A percentile compares a stretch with the other conserved stretches of the same genome.
These are phyloP conservation scores for Oxytropis ochrocephala DNA, from an alignment of 306 rosid genomes.

Conservation along the genomic window DNA sequence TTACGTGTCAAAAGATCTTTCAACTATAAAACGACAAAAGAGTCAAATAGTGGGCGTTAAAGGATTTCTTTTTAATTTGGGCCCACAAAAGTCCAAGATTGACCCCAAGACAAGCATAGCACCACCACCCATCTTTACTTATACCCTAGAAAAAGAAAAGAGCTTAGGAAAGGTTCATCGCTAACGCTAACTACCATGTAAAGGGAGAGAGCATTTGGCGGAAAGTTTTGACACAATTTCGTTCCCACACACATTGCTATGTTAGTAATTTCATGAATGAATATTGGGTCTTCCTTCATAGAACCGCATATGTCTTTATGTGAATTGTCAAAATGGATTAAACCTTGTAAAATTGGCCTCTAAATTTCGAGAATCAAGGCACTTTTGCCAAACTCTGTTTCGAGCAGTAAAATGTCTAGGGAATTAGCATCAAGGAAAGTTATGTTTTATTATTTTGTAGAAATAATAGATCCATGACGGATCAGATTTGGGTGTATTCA, in stretches of 20 bases:
- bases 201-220: neutral
- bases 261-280: neutral
- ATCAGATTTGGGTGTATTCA: too few species aligned
- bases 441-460: neutral
- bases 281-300: neutral
- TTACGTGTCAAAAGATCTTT: neutral
- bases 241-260: neutral
- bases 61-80: constrained; percentile 19
- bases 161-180: constrained; percentile 56
- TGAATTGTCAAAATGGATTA: neutral
- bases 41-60: constrained; percentile 45
- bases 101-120: constrained; percentile 30
- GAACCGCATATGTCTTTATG: neutral
- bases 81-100: constrained; percentile 41
- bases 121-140: constrained; percentile 24
- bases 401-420: neutral
- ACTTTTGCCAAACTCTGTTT: constrained; percentile 19
- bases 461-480: too few species aligned
- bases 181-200: constrained; percentile 38
- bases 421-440: neutral
- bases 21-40: constrained; percentile 45
- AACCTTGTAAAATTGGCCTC: neutral
- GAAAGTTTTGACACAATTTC: constrained; percentile 7
- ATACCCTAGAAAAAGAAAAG: constrained; percentile 1
- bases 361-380: constrained; percentile 6